phyloP scores from a whole-genome alignment of 2,329 filamentous ascomycete species.

The Fusarium proliferatum region DNA sequence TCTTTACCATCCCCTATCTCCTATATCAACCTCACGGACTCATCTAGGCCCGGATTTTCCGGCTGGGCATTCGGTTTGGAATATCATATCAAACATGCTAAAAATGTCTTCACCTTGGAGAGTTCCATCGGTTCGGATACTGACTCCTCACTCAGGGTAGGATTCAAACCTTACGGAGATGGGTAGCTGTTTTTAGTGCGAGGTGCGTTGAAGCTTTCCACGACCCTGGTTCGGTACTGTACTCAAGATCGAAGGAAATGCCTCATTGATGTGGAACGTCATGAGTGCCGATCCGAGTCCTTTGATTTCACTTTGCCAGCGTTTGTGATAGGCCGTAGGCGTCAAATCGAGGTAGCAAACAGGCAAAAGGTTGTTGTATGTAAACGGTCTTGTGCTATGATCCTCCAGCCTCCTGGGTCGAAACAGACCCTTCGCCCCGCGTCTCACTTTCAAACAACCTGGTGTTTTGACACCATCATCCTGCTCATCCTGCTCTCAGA shows the following conservation, averaged over 20 bases:
- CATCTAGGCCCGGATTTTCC: constrained; percentile 6
- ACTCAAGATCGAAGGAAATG: constrained; percentile 29
- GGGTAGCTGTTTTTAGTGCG: constrained; percentile 17
- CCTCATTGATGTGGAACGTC: constrained; percentile 29
- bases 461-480: constrained; percentile 18
- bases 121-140: constrained; percentile 4
- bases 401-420: constrained; percentile 12
- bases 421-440: constrained; percentile 18
- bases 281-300: constrained; percentile 30
- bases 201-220: constrained; percentile 15
- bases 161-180: constrained; percentile 15
- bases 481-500: constrained; percentile 19
- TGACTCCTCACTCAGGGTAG: constrained; percentile 12
- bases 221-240: constrained; percentile 19
- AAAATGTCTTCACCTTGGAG: background rate
- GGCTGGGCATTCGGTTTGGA: constrained; percentile 12
- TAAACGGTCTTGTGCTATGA: background rate
- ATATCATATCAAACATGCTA: background rate
- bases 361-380: background rate
- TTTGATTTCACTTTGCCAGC: constrained; percentile 26
- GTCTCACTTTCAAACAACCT: constrained; percentile 31
- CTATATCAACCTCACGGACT: background rate
- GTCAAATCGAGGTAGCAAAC: background rate
- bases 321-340: background rate
- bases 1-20: constrained; percentile 10